phyloP scores from a whole-genome alignment of 257 asterid species.

The Voacanga thouarsii region DNA sequence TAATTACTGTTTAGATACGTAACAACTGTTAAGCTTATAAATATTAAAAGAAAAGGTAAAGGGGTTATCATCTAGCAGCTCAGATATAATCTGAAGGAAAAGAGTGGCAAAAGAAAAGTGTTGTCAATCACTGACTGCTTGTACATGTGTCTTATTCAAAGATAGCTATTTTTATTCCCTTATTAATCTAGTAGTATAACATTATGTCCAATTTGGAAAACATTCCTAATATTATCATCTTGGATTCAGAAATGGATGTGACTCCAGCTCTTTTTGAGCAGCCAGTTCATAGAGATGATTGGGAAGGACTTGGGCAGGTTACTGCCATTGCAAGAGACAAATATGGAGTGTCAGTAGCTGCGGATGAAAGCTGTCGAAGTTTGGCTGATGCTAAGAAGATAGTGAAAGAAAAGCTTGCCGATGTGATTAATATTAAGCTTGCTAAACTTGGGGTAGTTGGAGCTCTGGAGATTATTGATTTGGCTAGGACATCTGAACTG shows the following conservation, averaged over 20 bases:
- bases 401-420: conserved; percentile 63
- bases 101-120: neutral
- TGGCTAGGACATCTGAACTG: conserved; percentile 60
- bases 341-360: conserved; percentile 81
- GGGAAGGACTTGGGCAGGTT: conserved; percentile 76
- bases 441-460: conserved; percentile 88
- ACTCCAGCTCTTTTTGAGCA: conserved; percentile 84
- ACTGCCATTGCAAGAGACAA: conserved; percentile 59
- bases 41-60: neutral
- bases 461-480: conserved; percentile 70
- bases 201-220: neutral
- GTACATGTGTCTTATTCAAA: neutral
- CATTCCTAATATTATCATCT: neutral
- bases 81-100: neutral
- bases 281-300: conserved; percentile 89
- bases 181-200: neutral
- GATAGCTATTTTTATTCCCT: neutral
- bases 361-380: conserved; percentile 89
- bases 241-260: conserved; percentile 64
- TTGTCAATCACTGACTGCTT: neutral
- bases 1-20: conserved; percentile 16
- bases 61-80: neutral
- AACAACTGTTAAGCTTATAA: neutral
- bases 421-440: conserved; percentile 80
- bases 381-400: conserved; percentile 67